A percentile compares a stretch with the other conserved stretches of the same genome.
These are phyloP conservation scores for Lachnellula willkommii DNA, from an alignment of 2,329 filamentous ascomycete genomes.

Conservation along the genomic window DNA sequence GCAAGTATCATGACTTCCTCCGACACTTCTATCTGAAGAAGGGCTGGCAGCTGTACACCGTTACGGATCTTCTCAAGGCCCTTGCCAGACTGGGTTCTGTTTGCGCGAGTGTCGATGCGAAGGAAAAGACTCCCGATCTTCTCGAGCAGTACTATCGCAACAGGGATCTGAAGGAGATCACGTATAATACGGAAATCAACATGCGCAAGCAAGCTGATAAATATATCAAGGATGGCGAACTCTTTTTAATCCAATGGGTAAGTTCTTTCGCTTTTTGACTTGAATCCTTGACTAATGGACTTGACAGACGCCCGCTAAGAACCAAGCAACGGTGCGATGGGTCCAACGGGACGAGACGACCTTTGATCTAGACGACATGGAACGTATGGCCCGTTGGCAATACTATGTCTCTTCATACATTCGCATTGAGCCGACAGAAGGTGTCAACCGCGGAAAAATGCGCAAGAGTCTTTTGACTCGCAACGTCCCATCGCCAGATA, in stretches of 20 bases:
- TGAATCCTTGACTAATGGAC: slow-evolving; percentile 18
- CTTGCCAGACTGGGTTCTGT: slow-evolving; percentile 74
- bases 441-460: slow-evolving; percentile 59
- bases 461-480: slow-evolving; percentile 65
- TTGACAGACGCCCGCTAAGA: slow-evolving; percentile 58
- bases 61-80: slow-evolving; percentile 80
- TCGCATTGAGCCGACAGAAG: slow-evolving; percentile 82
- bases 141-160: slow-evolving; percentile 80
- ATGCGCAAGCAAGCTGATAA: slow-evolving; percentile 90
- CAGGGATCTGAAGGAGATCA: slow-evolving; percentile 77
- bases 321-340: slow-evolving; percentile 67
- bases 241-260: slow-evolving; percentile 89
- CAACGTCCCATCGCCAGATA: slow-evolving; percentile 60
- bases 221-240: slow-evolving; percentile 84
- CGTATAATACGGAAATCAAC: slow-evolving; percentile 82
- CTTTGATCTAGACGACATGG: slow-evolving; percentile 84
- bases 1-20: slow-evolving; percentile 81
- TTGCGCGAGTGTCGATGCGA: slow-evolving; percentile 80
- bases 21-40: slow-evolving; percentile 86
- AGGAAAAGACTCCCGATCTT: slow-evolving; percentile 91
- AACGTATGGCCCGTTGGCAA: slow-evolving; percentile 78
- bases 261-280: slow-evolving; percentile 38
- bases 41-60: slow-evolving; percentile 90
- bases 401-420: slow-evolving; percentile 94
- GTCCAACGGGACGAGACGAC: slow-evolving; percentile 65